Percentiles rank a stretch among this genome's conserved stretches.
Conservation (phyloP, 306 rosid genomes). For the Acmispon strigosus region DNA sequence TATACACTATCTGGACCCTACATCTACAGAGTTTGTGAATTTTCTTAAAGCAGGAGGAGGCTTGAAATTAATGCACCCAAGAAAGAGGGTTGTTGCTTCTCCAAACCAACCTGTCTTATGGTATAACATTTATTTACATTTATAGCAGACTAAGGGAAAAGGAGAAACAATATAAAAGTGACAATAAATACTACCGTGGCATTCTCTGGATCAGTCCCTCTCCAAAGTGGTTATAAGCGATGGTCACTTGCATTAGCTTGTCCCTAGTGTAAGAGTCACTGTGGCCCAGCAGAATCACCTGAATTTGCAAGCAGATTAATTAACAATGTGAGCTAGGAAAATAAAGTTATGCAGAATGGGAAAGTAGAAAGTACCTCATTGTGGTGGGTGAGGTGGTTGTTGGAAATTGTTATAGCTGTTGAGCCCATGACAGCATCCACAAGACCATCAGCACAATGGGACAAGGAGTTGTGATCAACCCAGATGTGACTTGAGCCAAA, state of each 20-base stretch:
- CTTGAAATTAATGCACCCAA: conserved; percentile 21
- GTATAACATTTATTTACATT: conserved; percentile 7
- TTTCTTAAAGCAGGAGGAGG: not conserved
- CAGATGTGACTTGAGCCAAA: conserved; percentile 93
- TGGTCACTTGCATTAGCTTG: conserved; percentile 96
- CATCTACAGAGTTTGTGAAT: conserved; percentile 11
- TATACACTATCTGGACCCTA: conserved; percentile 1
- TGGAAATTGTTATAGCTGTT: conserved; percentile 85
- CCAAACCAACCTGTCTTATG: conserved; percentile 15
- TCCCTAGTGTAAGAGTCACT: conserved; percentile 89
- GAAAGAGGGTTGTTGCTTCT: conserved; percentile 3
- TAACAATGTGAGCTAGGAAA: not conserved
- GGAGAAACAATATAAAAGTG: conserved; percentile 11
- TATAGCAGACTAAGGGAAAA: not conserved
- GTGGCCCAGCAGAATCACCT: conserved; percentile 97
- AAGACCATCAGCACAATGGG: conserved; percentile 95
- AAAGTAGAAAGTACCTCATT: conserved; percentile 58
- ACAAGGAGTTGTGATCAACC: conserved; percentile 93
- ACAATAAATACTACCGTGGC: conserved; percentile 67
- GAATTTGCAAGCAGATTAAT: conserved; percentile 20
- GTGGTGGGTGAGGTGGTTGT: conserved; percentile 98
- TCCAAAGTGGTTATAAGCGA: conserved; percentile 97
- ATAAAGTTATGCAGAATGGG: not conserved
- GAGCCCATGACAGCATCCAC: conserved; percentile 98
- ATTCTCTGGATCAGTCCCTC: conserved; percentile 98